Evolutionary conservation across 305 asterid genomes (phyloP).

Genomic region (Solanum hybrid): DNA sequence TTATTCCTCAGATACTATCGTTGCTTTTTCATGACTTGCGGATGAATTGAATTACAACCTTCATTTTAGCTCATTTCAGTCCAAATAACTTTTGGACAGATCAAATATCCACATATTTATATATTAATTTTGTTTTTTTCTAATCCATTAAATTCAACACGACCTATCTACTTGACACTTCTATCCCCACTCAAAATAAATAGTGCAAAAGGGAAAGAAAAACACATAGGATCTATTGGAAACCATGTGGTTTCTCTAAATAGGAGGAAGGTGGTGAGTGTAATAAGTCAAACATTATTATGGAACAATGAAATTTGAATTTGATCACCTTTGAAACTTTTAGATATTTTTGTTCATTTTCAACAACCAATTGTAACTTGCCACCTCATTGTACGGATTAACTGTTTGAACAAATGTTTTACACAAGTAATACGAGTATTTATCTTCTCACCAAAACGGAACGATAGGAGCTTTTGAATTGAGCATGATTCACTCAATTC

Average conservation of each 20-base stretch:
- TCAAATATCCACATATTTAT: neutral
- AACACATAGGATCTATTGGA: neutral
- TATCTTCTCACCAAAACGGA: neutral
- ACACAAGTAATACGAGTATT: too few species aligned
- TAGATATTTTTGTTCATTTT: neutral
- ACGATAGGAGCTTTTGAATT: too few species aligned
- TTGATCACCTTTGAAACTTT: neutral
- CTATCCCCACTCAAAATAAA: rapidly evolving
- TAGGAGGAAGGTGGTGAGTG: neutral
- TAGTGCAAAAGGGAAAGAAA: neutral
- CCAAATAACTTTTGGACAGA: neutral
- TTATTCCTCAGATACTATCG: neutral
- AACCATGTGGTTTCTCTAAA: neutral
- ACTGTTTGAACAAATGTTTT: neutral
- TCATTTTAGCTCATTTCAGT: neutral
- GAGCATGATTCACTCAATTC: neutral
- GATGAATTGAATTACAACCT: neutral
- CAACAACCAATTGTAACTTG: neutral
- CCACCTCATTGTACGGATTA: neutral
- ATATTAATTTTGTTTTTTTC: too few species aligned
- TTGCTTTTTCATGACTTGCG: neutral
- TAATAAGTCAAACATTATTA: neutral
- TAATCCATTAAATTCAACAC: neutral
- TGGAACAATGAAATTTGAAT: neutral
- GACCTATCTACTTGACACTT: neutral